Percentiles rank a stretch among this genome's conserved stretches.
These are phyloP conservation scores for Cupressus sempervirens DNA, from an alignment of 75 land plant species.

Conservation along the genomic window DNA sequence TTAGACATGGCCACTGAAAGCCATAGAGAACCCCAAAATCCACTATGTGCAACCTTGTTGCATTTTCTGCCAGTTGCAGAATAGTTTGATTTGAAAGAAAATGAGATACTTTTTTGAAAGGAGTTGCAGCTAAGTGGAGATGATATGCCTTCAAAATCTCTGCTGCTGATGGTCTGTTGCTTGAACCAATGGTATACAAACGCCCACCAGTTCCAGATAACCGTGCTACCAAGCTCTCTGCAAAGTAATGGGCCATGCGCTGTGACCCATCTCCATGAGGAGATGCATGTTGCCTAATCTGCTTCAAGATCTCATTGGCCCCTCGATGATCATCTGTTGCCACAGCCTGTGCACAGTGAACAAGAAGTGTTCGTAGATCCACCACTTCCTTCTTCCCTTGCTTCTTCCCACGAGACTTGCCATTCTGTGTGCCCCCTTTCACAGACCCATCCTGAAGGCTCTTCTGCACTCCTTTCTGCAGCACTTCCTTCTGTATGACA, in stretches of 20 bases:
- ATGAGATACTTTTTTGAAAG: slow-evolving; percentile 52
- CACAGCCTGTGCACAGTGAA: slow-evolving; percentile 65
- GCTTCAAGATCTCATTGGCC: slow-evolving; percentile 48
- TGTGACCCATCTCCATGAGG: slow-evolving; percentile 55
- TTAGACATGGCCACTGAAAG: slow-evolving; percentile 73
- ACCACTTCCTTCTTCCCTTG: slow-evolving; percentile 29
- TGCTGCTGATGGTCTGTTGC: slow-evolving; percentile 32
- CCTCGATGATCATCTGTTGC: slow-evolving; percentile 43
- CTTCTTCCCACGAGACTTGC: slow-evolving; percentile 28
- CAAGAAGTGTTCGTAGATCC: slow-evolving; percentile 49
- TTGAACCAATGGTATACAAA: slow-evolving; percentile 31
- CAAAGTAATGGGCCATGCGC: slow-evolving; percentile 65
- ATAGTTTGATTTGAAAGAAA: slow-evolving; percentile 52
- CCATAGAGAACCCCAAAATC: slow-evolving; percentile 78
- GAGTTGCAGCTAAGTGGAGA: slow-evolving; percentile 39
- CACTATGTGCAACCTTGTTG: slow-evolving; percentile 54
- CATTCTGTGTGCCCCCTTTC: slow-evolving; percentile 16
- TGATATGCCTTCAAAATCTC: slow-evolving; percentile 67
- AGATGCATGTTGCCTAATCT: slow-evolving; percentile 56
- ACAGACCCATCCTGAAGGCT: slow-evolving; percentile 7
- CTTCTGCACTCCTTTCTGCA: slow-evolving; percentile 21
- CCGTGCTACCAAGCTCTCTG: slow-evolving; percentile 66
- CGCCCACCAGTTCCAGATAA: slow-evolving; percentile 65
- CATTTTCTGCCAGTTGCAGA: slow-evolving; percentile 35
- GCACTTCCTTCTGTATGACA: slow-evolving; percentile 6